These are phyloP conservation scores for Umbilicaria muhlenbergii DNA, from an alignment of 495 filamentous ascomycete genomes.

Conservation along the genomic window DNA sequence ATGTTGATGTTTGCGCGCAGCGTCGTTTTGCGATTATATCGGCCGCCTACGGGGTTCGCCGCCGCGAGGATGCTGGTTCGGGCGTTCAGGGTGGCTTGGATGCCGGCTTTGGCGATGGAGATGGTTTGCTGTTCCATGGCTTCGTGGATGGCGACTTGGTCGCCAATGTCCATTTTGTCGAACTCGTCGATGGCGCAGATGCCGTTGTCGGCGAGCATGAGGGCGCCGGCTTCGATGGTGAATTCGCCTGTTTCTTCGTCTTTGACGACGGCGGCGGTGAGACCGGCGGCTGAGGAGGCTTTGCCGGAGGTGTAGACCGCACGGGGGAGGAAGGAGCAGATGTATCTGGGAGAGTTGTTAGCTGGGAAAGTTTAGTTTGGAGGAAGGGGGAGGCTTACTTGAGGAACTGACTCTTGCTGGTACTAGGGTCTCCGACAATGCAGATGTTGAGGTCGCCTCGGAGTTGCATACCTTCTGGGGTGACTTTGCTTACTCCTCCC, in stretches of 20 bases:
- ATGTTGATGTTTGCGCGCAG: conserved; percentile 95
- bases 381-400: conserved; percentile 37
- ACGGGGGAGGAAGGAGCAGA: conserved; percentile 87
- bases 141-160: conserved; percentile 99
- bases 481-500: conserved; percentile 73
- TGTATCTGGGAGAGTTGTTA: conserved; percentile 37
- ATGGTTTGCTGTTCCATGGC: conserved; percentile 99
- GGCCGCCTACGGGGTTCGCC: conserved; percentile 87
- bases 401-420: conserved; percentile 94
- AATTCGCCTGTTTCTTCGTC: conserved; percentile 98
- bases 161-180: conserved; percentile 97
- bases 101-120: conserved; percentile 96
- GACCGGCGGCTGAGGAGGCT: conserved; percentile 91
- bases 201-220: conserved; percentile 95
- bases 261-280: conserved; percentile 93
- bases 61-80: conserved; percentile 90
- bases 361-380: neutral
- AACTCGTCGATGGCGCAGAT: conserved; percentile 99
- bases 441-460: conserved; percentile 98
- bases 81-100: conserved; percentile 94
- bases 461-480: conserved; percentile 82
- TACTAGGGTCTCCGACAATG: conserved; percentile 96
- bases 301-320: conserved; percentile 98
- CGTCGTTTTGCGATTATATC: conserved; percentile 92
- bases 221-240: conserved; percentile 93